Evolutionary conservation across 176 grass and related monocot species (phyloP).

Genomic region (Oryza brachyantha): DNA sequence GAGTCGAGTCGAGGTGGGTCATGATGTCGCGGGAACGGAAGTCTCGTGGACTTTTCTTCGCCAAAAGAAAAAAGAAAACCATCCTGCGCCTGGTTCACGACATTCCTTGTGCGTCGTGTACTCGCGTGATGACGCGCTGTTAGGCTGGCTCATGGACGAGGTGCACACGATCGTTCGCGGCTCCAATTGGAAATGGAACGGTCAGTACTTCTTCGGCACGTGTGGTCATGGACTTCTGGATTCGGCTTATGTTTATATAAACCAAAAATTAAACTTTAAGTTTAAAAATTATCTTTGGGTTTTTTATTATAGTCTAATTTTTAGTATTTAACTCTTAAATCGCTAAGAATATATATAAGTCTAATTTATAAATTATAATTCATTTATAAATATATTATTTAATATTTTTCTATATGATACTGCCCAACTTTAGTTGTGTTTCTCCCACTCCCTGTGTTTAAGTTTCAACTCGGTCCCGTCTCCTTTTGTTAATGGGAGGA

Average conservation of each 20-base stretch:
- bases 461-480: neutral
- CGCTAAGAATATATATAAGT: too few relatives aligned
- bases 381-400: too few relatives aligned
- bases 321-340: too few relatives aligned
- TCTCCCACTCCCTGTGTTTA: neutral
- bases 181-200: neutral
- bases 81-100: slow-evolving; percentile 31
- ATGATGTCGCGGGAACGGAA: neutral
- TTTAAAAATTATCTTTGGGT: too few relatives aligned
- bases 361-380: too few relatives aligned
- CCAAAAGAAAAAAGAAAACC: neutral
- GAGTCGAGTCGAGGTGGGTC: neutral
- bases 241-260: too few relatives aligned
- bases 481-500: neutral
- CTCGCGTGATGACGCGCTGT: neutral
- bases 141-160: neutral
- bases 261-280: too few relatives aligned
- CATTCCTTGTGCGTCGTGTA: neutral
- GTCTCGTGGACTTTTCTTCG: neutral
- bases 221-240: neutral
- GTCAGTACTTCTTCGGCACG: neutral
- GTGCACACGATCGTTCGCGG: neutral
- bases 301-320: too few relatives aligned
- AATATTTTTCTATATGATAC: too few relatives aligned
- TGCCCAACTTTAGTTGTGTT: too few relatives aligned